Evolutionary conservation across 805 yeast genomes (phyloP), one percentile per base, ranked within the genome.

Genomic region (Wickerhamiella galacta): DNA sequence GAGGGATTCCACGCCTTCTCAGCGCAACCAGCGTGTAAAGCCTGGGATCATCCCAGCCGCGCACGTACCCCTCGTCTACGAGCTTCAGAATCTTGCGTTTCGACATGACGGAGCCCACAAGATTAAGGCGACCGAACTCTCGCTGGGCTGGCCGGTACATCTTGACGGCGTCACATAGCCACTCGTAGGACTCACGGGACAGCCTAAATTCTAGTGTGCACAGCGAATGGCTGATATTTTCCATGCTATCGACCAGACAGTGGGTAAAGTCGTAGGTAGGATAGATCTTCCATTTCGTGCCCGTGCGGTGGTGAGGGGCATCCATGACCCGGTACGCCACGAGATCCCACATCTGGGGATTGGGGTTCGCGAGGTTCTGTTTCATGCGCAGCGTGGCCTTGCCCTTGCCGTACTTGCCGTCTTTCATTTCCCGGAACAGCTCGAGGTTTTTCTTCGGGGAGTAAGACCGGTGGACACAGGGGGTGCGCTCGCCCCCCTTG

Each of bases 301-400:
- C 99, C 9, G 98, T 90, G 60, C 96, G 75, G 58, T 87, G 93
- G 58, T 90, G 98, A 21, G 83, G 71, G 10, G 93, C 83, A 46
- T 87, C 68, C 47, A 90, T 64, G 3, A 90, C 94, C 55, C 99
- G 72, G 61, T 90, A 90, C 9, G 98, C 98, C 40, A 90, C 90
- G 43, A 90, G 67, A 59, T 90, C 99, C 99, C 99, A 90, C 98
- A 90, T 90, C 61, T 90, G 98, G 12, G 99, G 99, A 42, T 81
- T 79, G 41, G 95, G 93, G 12, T 90, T 78, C 6, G 57, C 52
- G 41, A 90, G 61, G 50, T 90, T 94, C 64, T 82, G 95, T 55
- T 87, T 87, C 96, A 90, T 90, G 61, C 99, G 76, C 52, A 90
- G 66, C 8, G 83, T 82, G 20, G 94, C 96, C 56, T 81, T 80